Percentiles rank a stretch among this genome's conserved stretches.
These are phyloP conservation scores for Aspergillus uvarum DNA, from an alignment of 2,329 filamentous ascomycete species.

Conservation along the genomic window DNA sequence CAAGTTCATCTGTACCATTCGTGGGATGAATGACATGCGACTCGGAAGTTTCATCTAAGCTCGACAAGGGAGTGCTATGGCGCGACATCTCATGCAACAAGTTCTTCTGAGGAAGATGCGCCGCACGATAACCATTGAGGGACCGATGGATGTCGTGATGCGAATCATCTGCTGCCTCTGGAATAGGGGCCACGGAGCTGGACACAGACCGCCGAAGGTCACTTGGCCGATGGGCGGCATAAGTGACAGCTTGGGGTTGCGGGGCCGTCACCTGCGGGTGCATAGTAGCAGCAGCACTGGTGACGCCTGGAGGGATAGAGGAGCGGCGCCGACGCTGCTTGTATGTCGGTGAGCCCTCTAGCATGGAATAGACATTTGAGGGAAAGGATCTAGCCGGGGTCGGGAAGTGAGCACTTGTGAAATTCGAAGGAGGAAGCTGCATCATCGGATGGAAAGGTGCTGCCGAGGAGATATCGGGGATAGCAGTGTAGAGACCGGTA, in stretches of 20 bases:
- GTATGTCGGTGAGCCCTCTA: constrained; percentile 97
- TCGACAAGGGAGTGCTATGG: constrained; percentile 85
- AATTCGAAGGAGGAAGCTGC: constrained; percentile 81
- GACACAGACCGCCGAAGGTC: constrained; percentile 91
- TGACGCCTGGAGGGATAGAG: constrained; percentile 80
- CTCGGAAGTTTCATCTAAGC: constrained; percentile 76
- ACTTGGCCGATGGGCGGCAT: constrained; percentile 74
- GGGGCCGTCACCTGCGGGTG: constrained; percentile 47
- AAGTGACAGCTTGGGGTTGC: constrained; percentile 44
- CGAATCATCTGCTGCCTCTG: constrained; percentile 75
- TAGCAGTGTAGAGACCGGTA: constrained; percentile 90
- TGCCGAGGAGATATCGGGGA: constrained; percentile 74
- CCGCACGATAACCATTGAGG: constrained; percentile 68
- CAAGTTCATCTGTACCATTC: constrained; percentile 66
- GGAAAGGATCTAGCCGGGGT: constrained; percentile 67
- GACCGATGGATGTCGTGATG: constrained; percentile 75
- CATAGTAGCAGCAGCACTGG: constrained; percentile 61
- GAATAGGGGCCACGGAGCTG: constrained; percentile 76
- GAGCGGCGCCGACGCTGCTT: constrained; percentile 94
- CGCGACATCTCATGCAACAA: constrained; percentile 76
- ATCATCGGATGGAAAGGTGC: constrained; percentile 83
- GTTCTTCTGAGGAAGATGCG: constrained; percentile 75
- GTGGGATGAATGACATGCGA: constrained; percentile 67
- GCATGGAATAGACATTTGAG: constrained; percentile 85
- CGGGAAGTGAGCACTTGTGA: constrained; percentile 76